phyloP scores from a whole-genome alignment of 768 basidiomycete genomes.

The Scleroderma citrinum region DNA sequence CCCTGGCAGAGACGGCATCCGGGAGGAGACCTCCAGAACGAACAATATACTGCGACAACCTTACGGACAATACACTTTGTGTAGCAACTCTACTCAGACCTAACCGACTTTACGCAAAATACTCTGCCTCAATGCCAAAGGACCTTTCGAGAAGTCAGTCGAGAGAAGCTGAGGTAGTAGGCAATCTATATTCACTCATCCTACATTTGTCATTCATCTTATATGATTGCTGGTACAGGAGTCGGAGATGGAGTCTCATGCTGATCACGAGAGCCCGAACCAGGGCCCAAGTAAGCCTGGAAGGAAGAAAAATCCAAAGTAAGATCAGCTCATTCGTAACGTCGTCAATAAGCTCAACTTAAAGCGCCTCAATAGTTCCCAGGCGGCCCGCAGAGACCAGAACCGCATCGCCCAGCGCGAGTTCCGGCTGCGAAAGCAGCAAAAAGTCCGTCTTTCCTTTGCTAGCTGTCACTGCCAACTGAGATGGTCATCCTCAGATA shows the following conservation, averaged over 20 bases:
- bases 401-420: conserved; percentile 92
- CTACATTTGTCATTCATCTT: conserved; percentile 9
- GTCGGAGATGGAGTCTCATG: conserved; percentile 59
- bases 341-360: conserved; percentile 9
- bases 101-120: background rate
- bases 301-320: conserved; percentile 90
- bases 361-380: conserved; percentile 51
- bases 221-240: conserved; percentile 35
- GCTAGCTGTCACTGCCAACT: background rate
- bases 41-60: background rate
- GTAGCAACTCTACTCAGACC: background rate
- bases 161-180: conserved; percentile 48
- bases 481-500: conserved; percentile 47
- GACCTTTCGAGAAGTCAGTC: conserved; percentile 56
- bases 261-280: conserved; percentile 16
- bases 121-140: conserved; percentile 39
- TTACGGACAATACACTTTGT: background rate
- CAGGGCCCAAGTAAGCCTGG: conserved; percentile 41
- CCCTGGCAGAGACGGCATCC: background rate
- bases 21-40: background rate
- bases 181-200: conserved; percentile 9
- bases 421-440: conserved; percentile 88
- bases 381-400: conserved; percentile 83
- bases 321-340: conserved; percentile 18
- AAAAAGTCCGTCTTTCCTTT: conserved; percentile 45